Evolutionary conservation across 1,284 basidiomycete genomes (phyloP), one percentile per base, ranked within the genome.

Genomic region (Stygiomarasmius scandens): DNA sequence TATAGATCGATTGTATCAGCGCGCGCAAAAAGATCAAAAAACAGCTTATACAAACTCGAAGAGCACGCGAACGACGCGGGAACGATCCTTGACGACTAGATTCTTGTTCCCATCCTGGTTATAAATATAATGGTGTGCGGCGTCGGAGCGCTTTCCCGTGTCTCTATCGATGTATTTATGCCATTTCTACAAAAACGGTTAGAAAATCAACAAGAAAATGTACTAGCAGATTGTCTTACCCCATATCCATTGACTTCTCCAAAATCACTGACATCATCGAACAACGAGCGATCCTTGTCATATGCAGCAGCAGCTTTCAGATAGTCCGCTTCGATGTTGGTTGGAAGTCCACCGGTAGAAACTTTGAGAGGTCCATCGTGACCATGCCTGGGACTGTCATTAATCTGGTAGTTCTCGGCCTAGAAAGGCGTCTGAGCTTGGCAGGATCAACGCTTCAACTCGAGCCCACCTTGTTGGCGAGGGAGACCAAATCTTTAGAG

Each of bases 81-180:
- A 75, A 6, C 72, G 70, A 9, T 66, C 68, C 3, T 74, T 27
- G n/a, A 84, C 71, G 4, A 66, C 65, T 9, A 84, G 56, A 50
- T 81, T 82, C 23, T 72, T 69, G 54, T 76, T 20, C 19, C 68
- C 61, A 1, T 66, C 59, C 52, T 82, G 76, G 38, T 80, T 80
- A 63, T 87, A 88, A 14, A 88, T 69, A 59, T 81, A 86, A 61
- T 77, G 58, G 61, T 86, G 84, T 1, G 87, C 77, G 2, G 79
- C 66, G 63, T 88, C 85, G 0, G 80, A 86, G 10, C 86, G 81
- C 49, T 64, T 77, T 27, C 87, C 87, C 0, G 78, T 84, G 24
- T 71, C 62, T 0, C 62, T 66, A 57, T 83, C 75, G 16, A 86
- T 74, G 67, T 82, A 87, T 62, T 83, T 78, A 20, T 54, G 57